Evolutionary conservation across 768 basidiomycete species (phyloP), one percentile per base, ranked within the genome.

Genomic region (Mycena venus): DNA sequence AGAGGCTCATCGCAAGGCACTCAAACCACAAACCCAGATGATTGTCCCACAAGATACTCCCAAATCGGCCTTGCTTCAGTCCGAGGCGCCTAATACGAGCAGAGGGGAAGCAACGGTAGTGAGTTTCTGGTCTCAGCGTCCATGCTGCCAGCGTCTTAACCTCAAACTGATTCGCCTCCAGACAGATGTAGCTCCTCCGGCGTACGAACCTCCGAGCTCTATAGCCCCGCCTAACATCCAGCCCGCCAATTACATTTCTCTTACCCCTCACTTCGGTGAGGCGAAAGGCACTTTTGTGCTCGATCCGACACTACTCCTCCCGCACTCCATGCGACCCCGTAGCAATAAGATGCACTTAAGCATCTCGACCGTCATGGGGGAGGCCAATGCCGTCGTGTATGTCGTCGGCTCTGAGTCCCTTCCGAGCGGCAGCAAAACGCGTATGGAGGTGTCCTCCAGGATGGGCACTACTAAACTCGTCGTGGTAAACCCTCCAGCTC

Each of bases 241-340:
- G 27, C 47, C 71, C 21, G n/a, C 71, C 25, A 72, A 72, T n/a
- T 51, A 47, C 36, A 72, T 72, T 32, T 47, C 64, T 11, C 29
- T 76, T 27, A 67, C 27, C 2, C 56, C 53, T 21, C 68, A 65
- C 64, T 17, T 71, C 17, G 60, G 68, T 1, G 72, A 73, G 40
- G n/a, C 71, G 38, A 76, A 76, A 2, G 75, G 58, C 14, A 70
- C 65, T 25, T 76, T 73, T 21, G 72, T 73, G 36, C 72, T 76
- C 9, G 68, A 76, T 55, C 72, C 75, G 8, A 32, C 72, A 10
- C 27, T 73, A 44, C 68, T n/a, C 9, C 19, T 76, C 1, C 72
- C 75, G n/a, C 64, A 38, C 23, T 25, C 58, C 19, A 70, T 76
- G 49, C 63, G n/a, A 12, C 36, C 36, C 11, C 47, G 6, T 19